A percentile compares a stretch with the other conserved stretches of the same genome.
Evolutionary conservation across 208 protist species (phyloP).

Genomic region (Acanthamoeba castellanii): DNA sequence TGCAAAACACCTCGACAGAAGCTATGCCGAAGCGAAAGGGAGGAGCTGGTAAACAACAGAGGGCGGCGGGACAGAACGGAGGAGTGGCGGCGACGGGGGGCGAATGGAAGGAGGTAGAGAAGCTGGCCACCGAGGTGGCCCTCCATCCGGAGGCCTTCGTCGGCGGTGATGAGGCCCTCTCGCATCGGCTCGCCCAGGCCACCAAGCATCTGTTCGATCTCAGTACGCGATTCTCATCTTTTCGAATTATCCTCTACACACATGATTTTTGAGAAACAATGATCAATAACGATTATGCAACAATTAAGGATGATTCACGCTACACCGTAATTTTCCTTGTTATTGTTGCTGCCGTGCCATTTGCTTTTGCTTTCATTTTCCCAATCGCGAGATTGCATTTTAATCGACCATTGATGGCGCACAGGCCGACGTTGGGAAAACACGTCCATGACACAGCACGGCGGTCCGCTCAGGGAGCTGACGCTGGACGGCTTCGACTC

Average conservation of each 20-base stretch:
- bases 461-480: conserved; percentile 45
- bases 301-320: too few species aligned
- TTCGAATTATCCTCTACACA: background rate
- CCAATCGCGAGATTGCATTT: background rate
- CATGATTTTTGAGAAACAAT: too few species aligned
- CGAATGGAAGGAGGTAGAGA: conserved; percentile 6
- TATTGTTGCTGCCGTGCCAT: too few species aligned
- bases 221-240: background rate
- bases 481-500: conserved; percentile 37
- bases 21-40: too few species aligned
- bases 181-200: background rate
- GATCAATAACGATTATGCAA: too few species aligned
- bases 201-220: conserved; percentile 39
- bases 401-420: background rate
- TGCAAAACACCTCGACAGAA: too few species aligned
- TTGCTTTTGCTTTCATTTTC: too few species aligned
- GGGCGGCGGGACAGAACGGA: background rate
- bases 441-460: too few species aligned
- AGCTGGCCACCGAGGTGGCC: background rate
- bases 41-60: too few species aligned
- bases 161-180: background rate
- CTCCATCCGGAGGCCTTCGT: conserved; percentile 12
- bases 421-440: background rate
- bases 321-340: too few species aligned
- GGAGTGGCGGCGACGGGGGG: background rate